Percentiles rank a stretch among this genome's conserved stretches.
phyloP scores from a whole-genome alignment of 768 basidiomycete species.

The Tremella yokohamensis region DNA sequence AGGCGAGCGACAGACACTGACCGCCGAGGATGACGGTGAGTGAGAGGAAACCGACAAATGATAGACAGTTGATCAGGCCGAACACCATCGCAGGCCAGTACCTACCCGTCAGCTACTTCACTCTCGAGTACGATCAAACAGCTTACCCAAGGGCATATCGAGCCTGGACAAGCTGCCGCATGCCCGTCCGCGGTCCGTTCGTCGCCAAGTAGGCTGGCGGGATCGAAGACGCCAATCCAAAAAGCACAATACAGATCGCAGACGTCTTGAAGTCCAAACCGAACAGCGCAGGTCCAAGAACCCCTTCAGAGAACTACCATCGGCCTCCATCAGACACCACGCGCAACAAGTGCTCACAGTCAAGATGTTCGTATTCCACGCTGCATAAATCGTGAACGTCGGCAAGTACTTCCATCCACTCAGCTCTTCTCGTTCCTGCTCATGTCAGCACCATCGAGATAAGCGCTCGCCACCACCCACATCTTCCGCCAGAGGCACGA shows the following conservation, averaged over 20 bases:
- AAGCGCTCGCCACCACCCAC: conserved; percentile 20
- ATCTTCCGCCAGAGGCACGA: conserved; percentile 41
- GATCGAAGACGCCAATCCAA: conserved; percentile 20
- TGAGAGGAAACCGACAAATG: conserved; percentile 64
- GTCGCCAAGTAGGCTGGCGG: conserved; percentile 18
- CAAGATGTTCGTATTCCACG: conserved; percentile 46
- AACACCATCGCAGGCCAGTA: conserved; percentile 53
- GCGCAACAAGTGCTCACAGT: conserved; percentile 22
- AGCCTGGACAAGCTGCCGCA: conserved; percentile 76
- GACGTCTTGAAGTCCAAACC: conserved; percentile 26
- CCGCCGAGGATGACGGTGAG: conserved; percentile 68
- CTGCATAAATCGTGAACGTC: conserved; percentile 45
- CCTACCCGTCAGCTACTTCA: conserved; percentile 11
- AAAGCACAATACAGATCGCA: conserved; percentile 30
- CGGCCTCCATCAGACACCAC: background rate
- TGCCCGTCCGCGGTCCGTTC: conserved; percentile 65
- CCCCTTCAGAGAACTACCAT: conserved; percentile 35
- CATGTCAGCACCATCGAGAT: background rate
- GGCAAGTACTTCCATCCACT: conserved; percentile 41
- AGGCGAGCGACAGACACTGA: conserved; percentile 62
- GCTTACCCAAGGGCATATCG: conserved; percentile 16
- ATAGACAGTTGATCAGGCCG: conserved; percentile 58
- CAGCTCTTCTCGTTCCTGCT: conserved; percentile 39
- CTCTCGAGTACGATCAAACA: background rate
- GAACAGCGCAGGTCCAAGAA: conserved; percentile 34